Base-by-base conservation (phyloP, 306 rosid species). In the Lathyrus tuberosus region DNA sequence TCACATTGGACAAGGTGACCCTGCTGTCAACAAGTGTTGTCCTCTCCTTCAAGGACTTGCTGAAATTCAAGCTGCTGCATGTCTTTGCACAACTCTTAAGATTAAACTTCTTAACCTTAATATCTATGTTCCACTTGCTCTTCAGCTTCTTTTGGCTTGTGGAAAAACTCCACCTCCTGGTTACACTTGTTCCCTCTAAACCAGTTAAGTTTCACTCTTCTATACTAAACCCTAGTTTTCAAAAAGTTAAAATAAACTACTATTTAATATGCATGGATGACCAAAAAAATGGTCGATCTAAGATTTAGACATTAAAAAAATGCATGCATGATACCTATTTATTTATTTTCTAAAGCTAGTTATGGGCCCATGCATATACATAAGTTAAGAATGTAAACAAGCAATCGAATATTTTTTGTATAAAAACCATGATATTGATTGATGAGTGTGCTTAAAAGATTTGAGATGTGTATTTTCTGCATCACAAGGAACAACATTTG, bases 161-260 rank as follows among this genome's bases (percentile, higher is more conserved):
- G 99, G 99, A 3, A 95, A 95, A 77, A 71, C 81, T 3, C 99
- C 99, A 70, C 97, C 99, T 76, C 86, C 95, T 79, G 99, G 99
- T 69, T 95, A 80, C 90, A 95, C 99, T 14, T 95, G 99, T 87
- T 73, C 96, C 63, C 87, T 94, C 40, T 94, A 85, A 77, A 16
- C 61, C 46, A 73, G 84, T 79, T 67, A 77, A 78, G 87, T 76
- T 4, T 2, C 22, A 8, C 14, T 12, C 7, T 13, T 8, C 48
- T 8, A 26, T 26, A 16, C 44, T 22, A 31, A 74, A 44, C 72
- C 71, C 62, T 70, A 64, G 6, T 57, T 72, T 56, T 13, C 5
- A 26, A 56, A 56, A 26, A 10, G 0, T 0, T 5, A 6, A 13
- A 26, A 28, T 35, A 35, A 35, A 35, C 61, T 54, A 54, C 33